Percentiles rank a stretch among this genome's conserved stretches.
Evolutionary conservation across 352 stramenopile species (phyloP).

Genomic region (Globisporangium paddicum): DNA sequence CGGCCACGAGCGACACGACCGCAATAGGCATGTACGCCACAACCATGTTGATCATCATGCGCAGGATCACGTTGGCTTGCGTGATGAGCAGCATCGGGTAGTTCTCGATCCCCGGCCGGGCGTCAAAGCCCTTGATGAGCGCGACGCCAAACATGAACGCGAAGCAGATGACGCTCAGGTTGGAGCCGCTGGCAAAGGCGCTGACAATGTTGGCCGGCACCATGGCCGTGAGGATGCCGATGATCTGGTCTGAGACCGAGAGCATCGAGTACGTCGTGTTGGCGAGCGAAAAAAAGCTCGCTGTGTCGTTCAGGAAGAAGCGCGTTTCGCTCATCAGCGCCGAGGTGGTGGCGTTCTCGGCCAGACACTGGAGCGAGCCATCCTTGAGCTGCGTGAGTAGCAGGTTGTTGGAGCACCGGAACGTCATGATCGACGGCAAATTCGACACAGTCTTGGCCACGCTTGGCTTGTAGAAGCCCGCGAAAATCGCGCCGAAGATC

Average conservation of each 20-base stretch:
- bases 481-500: slow-evolving; percentile 24
- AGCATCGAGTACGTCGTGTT: slow-evolving; percentile 36
- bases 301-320: slow-evolving; percentile 56
- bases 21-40: slow-evolving; percentile 61
- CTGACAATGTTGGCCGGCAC: slow-evolving; percentile 72
- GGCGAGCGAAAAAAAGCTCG: slow-evolving; percentile 32
- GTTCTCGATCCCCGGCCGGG: slow-evolving; percentile 42
- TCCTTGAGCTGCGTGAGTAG: slow-evolving; percentile 32
- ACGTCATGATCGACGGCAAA: slow-evolving; percentile 23
- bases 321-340: slow-evolving; percentile 19
- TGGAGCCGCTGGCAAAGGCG: slow-evolving; percentile 47
- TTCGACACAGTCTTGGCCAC: background rate
- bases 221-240: slow-evolving; percentile 55
- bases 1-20: slow-evolving; percentile 69
- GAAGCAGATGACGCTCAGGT: slow-evolving; percentile 74
- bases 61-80: slow-evolving; percentile 62
- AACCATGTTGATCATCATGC: slow-evolving; percentile 70
- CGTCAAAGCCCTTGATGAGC: slow-evolving; percentile 55
- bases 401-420: slow-evolving; percentile 41
- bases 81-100: slow-evolving; percentile 63
- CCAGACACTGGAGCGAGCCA: slow-evolving; percentile 35
- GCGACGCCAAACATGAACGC: slow-evolving; percentile 62
- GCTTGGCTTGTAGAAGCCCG: slow-evolving; percentile 17
- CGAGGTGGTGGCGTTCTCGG: slow-evolving; percentile 25
- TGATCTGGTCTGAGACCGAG: slow-evolving; percentile 64